phyloP scores from a whole-genome alignment of 1,284 basidiomycete genomes.

The Wolfiporia cocos region DNA sequence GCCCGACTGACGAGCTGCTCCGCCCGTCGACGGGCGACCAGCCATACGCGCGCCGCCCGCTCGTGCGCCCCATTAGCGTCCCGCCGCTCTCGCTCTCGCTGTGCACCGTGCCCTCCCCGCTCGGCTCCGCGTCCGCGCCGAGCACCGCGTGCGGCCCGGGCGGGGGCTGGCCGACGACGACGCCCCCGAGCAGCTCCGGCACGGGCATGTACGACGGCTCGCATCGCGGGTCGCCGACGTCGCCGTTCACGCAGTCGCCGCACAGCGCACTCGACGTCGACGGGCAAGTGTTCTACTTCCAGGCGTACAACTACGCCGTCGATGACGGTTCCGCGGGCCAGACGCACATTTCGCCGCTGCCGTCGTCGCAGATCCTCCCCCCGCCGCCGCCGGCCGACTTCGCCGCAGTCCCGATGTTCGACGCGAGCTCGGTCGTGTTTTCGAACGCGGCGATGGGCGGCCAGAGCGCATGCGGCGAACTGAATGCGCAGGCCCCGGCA shows the following conservation, averaged over 20 bases:
- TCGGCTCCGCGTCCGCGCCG: conserved; percentile 23
- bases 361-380: too few relatives aligned
- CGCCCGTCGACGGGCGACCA: conserved; percentile 14
- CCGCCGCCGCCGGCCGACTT: conserved; percentile 14
- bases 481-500: background rate
- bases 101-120: conserved; percentile 14
- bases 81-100: conserved; percentile 23
- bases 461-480: background rate
- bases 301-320: conserved; percentile 17
- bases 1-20: conserved; percentile 17
- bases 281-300: conserved; percentile 14
- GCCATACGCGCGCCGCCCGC: conserved; percentile 19
- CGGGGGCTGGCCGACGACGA: conserved; percentile 25
- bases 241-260: conserved; percentile 17
- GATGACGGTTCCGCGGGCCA: conserved; percentile 13
- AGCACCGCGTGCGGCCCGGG: conserved; percentile 29
- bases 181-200: conserved; percentile 21
- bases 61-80: conserved; percentile 26
- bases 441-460: conserved; percentile 5
- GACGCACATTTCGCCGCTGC: conserved; percentile 12
- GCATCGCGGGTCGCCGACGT: conserved; percentile 19
- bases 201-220: conserved; percentile 19
- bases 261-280: conserved; percentile 14
- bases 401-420: conserved; percentile 7
- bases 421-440: conserved; percentile 6